Evolutionary conservation across 805 yeast species (phyloP).

Genomic region (Candida qinlingensis): DNA sequence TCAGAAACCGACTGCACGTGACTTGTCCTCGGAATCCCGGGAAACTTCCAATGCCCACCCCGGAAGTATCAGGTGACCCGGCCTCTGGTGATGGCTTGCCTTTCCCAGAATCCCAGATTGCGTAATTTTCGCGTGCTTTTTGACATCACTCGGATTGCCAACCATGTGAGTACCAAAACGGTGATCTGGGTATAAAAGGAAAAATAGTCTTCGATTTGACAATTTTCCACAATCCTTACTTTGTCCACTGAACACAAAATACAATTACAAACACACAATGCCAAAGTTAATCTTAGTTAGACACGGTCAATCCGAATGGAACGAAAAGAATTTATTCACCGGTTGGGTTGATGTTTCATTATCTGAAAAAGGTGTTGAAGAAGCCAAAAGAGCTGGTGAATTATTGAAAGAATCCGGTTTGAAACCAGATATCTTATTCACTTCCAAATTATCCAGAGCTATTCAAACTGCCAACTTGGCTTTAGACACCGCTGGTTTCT

Average conservation of each 20-base stretch:
- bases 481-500: conserved; percentile 78
- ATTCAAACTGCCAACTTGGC: conserved; percentile 97
- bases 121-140: not conserved
- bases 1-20: conserved; percentile 1
- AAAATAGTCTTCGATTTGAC: no score
- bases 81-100: not conserved
- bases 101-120: not conserved
- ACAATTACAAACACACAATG: conserved; percentile 24
- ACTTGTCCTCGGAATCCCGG: not conserved
- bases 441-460: conserved; percentile 89
- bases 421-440: conserved; percentile 82
- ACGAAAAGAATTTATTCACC: conserved; percentile 94
- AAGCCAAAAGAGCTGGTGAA: conserved; percentile 92
- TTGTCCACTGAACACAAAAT: not conserved
- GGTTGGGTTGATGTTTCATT: conserved; percentile 97
- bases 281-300: conserved; percentile 84
- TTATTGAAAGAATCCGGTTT: conserved; percentile 81
- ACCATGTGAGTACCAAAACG: not conserved
- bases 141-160: not conserved
- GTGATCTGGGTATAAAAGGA: not conserved
- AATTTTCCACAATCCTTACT: no score
- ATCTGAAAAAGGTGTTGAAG: conserved; percentile 78
- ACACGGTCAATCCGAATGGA: conserved; percentile 99
- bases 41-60: not conserved
- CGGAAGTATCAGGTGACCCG: not conserved